These are phyloP conservation scores for Tetrahymena thermophila DNA, from an alignment of 73 alveolate genomes.

Conservation along the genomic window DNA sequence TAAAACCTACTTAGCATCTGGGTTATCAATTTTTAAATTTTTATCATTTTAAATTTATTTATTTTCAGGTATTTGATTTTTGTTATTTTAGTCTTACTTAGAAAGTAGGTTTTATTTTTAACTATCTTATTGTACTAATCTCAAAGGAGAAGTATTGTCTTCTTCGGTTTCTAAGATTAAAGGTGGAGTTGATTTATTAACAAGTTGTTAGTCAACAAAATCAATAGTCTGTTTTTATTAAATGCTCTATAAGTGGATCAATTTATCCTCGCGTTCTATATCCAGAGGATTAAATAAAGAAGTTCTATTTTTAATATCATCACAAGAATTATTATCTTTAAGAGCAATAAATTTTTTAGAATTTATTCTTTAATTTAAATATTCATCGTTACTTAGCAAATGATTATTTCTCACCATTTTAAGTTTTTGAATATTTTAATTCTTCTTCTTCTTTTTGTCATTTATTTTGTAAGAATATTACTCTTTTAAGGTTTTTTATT, in stretches of 20 bases:
- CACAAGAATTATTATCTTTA: not conserved
- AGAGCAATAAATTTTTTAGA: not conserved
- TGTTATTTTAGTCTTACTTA: not conserved
- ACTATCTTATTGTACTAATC: not conserved
- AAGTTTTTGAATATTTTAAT: not conserved
- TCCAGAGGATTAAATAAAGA: not conserved
- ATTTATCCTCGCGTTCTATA: not conserved
- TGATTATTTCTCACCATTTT: not conserved
- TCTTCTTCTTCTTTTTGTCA: not conserved
- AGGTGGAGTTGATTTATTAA: not conserved
- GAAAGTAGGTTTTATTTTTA: not conserved
- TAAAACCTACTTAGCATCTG: not conserved
- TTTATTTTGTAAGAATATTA: not conserved
- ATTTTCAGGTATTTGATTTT: not conserved
- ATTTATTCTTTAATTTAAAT: not conserved
- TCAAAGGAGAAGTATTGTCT: not conserved
- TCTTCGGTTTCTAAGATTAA: not conserved
- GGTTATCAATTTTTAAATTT: not conserved
- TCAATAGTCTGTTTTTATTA: not conserved
- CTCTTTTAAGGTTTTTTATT: not conserved
- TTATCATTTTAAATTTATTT: not conserved
- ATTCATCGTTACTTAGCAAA: not conserved
- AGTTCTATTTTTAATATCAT: not conserved
- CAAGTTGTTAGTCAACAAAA: not conserved
- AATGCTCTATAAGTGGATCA: not conserved